phyloP scores from a whole-genome alignment of 2,329 filamentous ascomycete genomes.

The Penicillium frequentans region DNA sequence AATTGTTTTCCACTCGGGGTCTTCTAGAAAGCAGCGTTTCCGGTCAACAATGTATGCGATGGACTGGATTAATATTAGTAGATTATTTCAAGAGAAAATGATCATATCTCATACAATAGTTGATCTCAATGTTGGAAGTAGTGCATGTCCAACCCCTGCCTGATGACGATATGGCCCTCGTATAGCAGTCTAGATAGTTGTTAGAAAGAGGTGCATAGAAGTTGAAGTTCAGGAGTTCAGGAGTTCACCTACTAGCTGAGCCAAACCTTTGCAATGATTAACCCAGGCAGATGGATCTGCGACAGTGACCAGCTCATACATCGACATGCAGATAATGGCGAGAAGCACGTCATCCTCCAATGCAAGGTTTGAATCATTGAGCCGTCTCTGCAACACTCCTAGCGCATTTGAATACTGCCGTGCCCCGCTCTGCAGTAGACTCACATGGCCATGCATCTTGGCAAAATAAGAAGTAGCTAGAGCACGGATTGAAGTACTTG shows the following conservation, averaged over 20 bases:
- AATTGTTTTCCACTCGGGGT: constrained; percentile 14
- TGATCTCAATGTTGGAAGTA: constrained; percentile 9
- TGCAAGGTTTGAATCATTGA: constrained; percentile 2
- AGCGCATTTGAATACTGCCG: constrained; percentile 9
- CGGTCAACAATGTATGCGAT: constrained; percentile 11
- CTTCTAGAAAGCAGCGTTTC: constrained; percentile 16
- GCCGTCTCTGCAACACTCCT: background rate
- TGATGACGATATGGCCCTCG: constrained; percentile 15
- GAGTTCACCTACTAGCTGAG: constrained; percentile 4
- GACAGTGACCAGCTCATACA: constrained; percentile 14
- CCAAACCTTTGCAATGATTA: constrained; percentile 13
- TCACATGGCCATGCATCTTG: constrained; percentile 5
- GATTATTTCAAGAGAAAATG: too few species aligned
- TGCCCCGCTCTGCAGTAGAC: constrained; percentile 6
- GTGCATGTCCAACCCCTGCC: constrained; percentile 4
- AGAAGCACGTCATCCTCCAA: constrained; percentile 12
- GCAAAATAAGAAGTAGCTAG: constrained; percentile 12
- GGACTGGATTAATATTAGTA: background rate
- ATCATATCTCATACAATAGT: constrained; percentile 7
- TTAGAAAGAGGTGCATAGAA: background rate
- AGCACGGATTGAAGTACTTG: constrained; percentile 7
- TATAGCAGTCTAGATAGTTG: constrained; percentile 3
- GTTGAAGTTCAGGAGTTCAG: too few species aligned
- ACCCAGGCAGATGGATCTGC: constrained; percentile 14
- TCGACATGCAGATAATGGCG: constrained; percentile 9